phyloP scores from a whole-genome alignment of 805 yeast species.

The Spathaspora girioi region DNA sequence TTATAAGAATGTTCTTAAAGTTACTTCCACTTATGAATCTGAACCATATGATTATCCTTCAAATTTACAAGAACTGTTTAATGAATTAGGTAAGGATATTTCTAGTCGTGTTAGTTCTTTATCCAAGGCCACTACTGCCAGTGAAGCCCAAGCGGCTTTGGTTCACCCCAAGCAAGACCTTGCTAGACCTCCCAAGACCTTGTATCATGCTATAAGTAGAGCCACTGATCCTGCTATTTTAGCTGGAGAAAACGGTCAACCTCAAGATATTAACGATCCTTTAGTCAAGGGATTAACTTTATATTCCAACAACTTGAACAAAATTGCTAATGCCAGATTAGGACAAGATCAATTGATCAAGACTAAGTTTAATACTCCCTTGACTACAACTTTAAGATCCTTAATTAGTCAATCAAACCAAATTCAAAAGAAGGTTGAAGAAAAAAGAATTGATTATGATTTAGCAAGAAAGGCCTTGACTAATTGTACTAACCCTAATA shows the following conservation, averaged over 20 bases:
- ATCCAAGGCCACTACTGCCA: slow-evolving; percentile 68
- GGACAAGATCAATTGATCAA: slow-evolving; percentile 76
- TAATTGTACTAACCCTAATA: slow-evolving; percentile 39
- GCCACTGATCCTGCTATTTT: slow-evolving; percentile 59
- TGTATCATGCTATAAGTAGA: slow-evolving; percentile 76
- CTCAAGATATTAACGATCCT: slow-evolving; percentile 40
- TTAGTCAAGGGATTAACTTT: slow-evolving; percentile 61
- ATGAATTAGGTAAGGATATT: slow-evolving; percentile 65
- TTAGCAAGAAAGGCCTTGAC: slow-evolving; percentile 57
- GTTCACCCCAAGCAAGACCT: slow-evolving; percentile 38
- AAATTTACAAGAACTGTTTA: slow-evolving; percentile 69
- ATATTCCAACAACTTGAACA: slow-evolving; percentile 66
- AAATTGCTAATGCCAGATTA: slow-evolving; percentile 77
- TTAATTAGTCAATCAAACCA: slow-evolving; percentile 60
- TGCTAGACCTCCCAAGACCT: slow-evolving; percentile 69
- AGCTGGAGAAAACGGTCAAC: slow-evolving; percentile 19
- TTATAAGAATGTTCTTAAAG: slow-evolving; percentile 40
- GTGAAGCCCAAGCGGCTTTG: slow-evolving; percentile 76
- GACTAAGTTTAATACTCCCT: slow-evolving; percentile 64
- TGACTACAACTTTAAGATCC: slow-evolving; percentile 57
- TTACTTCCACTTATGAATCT: slow-evolving; percentile 55
- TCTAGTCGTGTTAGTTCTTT: slow-evolving; percentile 62
- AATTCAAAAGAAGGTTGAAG: slow-evolving; percentile 71
- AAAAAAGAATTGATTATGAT: slow-evolving; percentile 75
- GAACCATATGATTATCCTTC: slow-evolving; percentile 85